Evolutionary conservation across 805 yeast species (phyloP), one percentile per base, ranked within the genome.

Genomic region (Yarrowia sp.): DNA sequence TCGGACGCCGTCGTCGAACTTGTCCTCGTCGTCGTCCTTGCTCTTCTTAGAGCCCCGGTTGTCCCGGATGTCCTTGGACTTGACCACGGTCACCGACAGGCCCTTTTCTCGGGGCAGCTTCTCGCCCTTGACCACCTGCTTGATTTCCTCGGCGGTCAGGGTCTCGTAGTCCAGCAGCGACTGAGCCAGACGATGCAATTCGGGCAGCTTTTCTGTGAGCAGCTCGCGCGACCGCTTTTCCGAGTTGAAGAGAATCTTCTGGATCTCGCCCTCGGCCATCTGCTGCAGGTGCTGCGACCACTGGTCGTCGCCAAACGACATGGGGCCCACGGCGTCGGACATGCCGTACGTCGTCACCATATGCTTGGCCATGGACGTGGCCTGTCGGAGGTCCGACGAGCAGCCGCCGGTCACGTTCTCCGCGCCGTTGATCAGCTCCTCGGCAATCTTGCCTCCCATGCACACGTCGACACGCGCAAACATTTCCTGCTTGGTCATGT

Each of bases 391-490:
- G 78, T 95, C 99, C 10, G 95, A 88, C 0, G 97, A 89, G 80
- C 98, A 95, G 9, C 99, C 99, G 73, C 94, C 86, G 3, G 98
- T 94, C 13, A 95, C 97, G 76, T 93, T 91, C 68, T 91, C 97
- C 55, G 87, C 84, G 1, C 99, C 99, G 75, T 91, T 91, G 61
- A 90, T 64, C 83, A 91, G 82, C 76, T 94, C 98, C 81, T 95
- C 99, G 38, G 99, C 99, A 69, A 92, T 87, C 77, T 93, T 93
- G 71, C 99, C 99, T 70, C 99, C 99, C 99, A 95, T 95, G 77
- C 97, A 92, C 61, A 95, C 99, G 77, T 95, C 99, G 72, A 95
- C 79, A 71, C 96, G 83, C 0, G 98, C 97, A 71, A 89, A 83
- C 77, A 97, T 91, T 79, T 95, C 98, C 70, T 84, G 86, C 76